Conservation (phyloP, 2,329 filamentous ascomycete species). For the Diaporthe sp. region DNA sequence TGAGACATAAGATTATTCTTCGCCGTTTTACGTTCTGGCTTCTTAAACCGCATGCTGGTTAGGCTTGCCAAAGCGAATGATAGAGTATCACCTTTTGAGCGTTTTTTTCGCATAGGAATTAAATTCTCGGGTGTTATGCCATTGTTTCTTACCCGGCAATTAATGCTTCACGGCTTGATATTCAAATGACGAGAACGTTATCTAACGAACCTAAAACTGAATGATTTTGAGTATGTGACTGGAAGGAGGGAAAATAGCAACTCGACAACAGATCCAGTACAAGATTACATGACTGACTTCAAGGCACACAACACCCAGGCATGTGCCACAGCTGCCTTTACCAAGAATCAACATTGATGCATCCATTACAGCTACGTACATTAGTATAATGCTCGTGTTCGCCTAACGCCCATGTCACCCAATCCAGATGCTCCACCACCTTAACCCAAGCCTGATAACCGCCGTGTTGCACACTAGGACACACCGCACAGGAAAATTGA, state of each 20-base stretch:
- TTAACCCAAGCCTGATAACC: background rate
- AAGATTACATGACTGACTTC: background rate
- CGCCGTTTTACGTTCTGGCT: background rate
- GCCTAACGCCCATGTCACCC: background rate
- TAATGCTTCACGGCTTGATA: background rate
- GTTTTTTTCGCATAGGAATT: background rate
- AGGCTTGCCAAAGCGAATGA: background rate
- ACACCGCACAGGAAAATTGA: background rate
- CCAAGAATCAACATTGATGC: background rate
- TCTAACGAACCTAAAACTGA: too few species aligned
- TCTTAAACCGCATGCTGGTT: background rate
- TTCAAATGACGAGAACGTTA: background rate
- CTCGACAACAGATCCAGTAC: background rate
- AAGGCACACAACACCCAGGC: background rate
- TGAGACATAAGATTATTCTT: background rate
- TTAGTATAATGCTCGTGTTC: background rate
- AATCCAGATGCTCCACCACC: background rate
- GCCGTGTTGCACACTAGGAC: background rate
- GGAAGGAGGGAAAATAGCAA: background rate
- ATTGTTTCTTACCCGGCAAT: background rate
- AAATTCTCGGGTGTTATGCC: background rate
- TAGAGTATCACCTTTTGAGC: background rate
- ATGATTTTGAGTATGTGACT: too few species aligned
- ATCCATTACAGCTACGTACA: background rate
- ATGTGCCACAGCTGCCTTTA: background rate